Evolutionary conservation across 75 land plant species (phyloP).

Genomic region (Gnetum montanum): DNA sequence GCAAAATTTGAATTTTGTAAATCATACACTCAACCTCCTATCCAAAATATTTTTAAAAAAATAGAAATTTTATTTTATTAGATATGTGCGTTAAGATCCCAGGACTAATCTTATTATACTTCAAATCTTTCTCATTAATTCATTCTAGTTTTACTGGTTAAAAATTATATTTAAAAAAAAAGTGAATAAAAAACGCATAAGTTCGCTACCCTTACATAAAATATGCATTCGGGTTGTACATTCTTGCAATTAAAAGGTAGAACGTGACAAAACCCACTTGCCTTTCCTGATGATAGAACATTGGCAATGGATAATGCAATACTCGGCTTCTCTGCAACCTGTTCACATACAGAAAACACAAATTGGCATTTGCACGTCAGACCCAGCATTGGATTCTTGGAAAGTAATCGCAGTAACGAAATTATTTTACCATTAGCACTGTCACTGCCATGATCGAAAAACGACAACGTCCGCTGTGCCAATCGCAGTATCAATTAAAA

Average conservation of each 20-base stretch:
- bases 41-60: too few relatives aligned
- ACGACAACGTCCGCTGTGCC: background rate
- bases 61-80: too few relatives aligned
- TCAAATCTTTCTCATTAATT: too few relatives aligned
- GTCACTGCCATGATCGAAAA: slow-evolving; percentile 26
- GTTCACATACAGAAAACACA: background rate
- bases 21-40: too few relatives aligned
- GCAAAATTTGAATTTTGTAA: too few relatives aligned
- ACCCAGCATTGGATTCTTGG: too few relatives aligned
- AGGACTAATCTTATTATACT: too few relatives aligned
- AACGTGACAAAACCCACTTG: slow-evolving; percentile 8
- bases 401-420: background rate
- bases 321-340: slow-evolving; percentile 99
- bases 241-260: background rate
- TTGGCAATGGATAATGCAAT: slow-evolving; percentile 76
- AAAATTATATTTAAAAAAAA: too few relatives aligned
- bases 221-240: background rate
- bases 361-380: background rate
- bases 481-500: background rate
- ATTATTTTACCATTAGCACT: slow-evolving; percentile 40
- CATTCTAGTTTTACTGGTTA: too few relatives aligned
- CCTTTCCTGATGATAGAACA: slow-evolving; percentile 68
- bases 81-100: too few relatives aligned
- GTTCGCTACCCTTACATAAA: too few relatives aligned
- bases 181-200: background rate